Base-by-base conservation (phyloP, 2,329 filamentous ascomycete species). In the Xylariomycetidae sp. region DNA sequence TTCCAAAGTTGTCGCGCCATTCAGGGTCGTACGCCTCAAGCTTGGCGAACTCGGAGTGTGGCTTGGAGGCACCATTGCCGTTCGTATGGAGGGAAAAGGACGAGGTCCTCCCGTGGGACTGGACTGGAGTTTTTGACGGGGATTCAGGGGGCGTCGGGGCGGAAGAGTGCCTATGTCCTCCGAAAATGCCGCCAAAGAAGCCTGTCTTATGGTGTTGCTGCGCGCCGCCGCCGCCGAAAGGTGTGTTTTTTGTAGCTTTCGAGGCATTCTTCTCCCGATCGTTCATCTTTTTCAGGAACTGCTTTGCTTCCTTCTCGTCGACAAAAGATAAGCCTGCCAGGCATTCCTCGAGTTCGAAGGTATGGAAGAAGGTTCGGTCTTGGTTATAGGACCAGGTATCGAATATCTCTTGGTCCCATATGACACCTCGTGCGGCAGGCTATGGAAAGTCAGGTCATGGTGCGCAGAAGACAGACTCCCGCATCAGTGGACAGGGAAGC, bases 391-490 rank as follows among this genome's bases (percentile, higher is more conserved):
- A 71, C 72, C 94, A 96, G 31, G 79, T 80, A 49, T 98, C 90
- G 65, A 94, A 98, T 51, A 98, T 87, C 63, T 98, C 92, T 65
- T 96, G 90, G 54, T 95, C 89, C 87, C 87, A 95, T 52, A 95
- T 82, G 31, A 95, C 88, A 37, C 90, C 89, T 56, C 83, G 77
- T 55, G 79, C 81, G 31, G 82, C 70, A 37, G 86, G 74, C 82
- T 90, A 54, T 15, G 28, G 41, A 4, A 34, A 6, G 15, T 14
- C n/a, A 10, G 10, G 35, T 38, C 29, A 44, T 37, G 20, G 31
- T 18, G 19, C 25, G 25, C 32, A 28, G 9, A 25, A 25, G 12
- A 18, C n/a, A 20, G 29, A 23, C 20, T 8, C 20, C 8, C 20
- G n/a, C n/a, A n/a, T n/a, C n/a, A n/a, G n/a, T 12, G 20, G 20